phyloP scores from a whole-genome alignment of 2,329 filamentous ascomycete genomes.

The Cladosporium austrohemisphaericum region DNA sequence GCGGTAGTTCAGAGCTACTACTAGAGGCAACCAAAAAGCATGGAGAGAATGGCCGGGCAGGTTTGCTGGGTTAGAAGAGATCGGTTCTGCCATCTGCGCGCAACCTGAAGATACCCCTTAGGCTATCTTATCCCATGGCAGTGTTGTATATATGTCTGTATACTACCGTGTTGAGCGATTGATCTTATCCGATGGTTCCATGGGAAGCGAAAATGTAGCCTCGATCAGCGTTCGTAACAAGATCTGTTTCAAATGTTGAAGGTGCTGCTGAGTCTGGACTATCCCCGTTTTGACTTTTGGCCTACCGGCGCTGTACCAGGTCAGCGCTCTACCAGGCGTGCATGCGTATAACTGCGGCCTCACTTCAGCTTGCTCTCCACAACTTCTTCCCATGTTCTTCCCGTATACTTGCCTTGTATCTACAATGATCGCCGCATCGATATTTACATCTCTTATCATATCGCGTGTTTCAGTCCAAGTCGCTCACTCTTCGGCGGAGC shows the following conservation, averaged over 20 bases:
- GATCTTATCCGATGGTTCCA: too few relatives aligned
- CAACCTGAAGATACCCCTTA: constrained; percentile 14
- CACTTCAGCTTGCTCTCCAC: neutral
- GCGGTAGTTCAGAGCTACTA: constrained; percentile 11
- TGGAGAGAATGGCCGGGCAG: constrained; percentile 8
- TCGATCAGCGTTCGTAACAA: too few relatives aligned
- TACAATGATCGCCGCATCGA: too few relatives aligned
- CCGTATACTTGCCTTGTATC: too few relatives aligned
- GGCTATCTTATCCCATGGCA: constrained; percentile 14
- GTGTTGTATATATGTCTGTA: constrained; percentile 16
- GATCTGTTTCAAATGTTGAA: too few relatives aligned
- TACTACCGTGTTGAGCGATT: constrained; percentile 14
- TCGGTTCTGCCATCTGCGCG: constrained; percentile 11
- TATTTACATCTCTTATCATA: too few relatives aligned
- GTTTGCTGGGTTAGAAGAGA: constrained; percentile 3
- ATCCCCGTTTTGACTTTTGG: neutral
- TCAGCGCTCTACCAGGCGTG: neutral
- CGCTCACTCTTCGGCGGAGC: neutral
- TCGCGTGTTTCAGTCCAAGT: too few relatives aligned
- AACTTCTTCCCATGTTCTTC: too few relatives aligned
- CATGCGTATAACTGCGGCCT: neutral
- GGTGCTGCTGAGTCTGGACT: too few relatives aligned
- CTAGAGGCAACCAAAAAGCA: constrained; percentile 13
- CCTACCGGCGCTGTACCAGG: neutral
- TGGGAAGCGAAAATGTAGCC: neutral